Evolutionary conservation across 257 asterid species (phyloP).

Genomic region (Solanum gandarillasii): DNA sequence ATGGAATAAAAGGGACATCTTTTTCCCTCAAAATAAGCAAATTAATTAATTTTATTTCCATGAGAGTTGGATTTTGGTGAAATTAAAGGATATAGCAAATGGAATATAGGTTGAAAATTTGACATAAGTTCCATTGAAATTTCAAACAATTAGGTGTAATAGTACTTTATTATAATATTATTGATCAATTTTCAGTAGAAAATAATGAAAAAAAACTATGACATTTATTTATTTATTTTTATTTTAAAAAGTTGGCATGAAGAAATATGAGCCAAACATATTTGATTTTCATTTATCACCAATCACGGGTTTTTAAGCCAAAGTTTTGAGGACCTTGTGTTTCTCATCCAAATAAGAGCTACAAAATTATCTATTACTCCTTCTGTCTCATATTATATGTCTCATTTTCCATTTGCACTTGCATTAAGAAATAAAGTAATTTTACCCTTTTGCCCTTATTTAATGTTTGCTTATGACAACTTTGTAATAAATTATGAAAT

Average conservation of each 20-base stretch:
- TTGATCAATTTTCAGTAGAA: not conserved
- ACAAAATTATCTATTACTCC: not conserved
- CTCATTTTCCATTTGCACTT: no score
- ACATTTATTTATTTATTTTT: rapidly evolving
- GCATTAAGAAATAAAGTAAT: no score
- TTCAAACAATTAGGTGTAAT: not conserved
- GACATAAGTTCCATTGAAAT: not conserved
- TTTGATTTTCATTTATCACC: not conserved
- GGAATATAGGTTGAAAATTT: not conserved
- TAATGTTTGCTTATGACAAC: no score
- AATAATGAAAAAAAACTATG: not conserved
- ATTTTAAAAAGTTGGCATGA: not conserved
- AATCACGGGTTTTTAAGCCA: not conserved
- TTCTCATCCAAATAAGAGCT: not conserved
- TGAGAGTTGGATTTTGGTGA: not conserved
- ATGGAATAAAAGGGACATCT: not conserved
- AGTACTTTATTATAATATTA: not conserved
- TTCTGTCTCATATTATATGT: no score
- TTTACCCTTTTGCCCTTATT: no score
- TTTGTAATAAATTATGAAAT: no score
- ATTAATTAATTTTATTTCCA: not conserved
- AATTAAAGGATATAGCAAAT: not conserved
- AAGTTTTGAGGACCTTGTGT: not conserved
- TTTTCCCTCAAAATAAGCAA: not conserved
- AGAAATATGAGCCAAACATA: not conserved